Evolutionary conservation across 805 yeast genomes (phyloP).

Genomic region (Brettanomyces custersianus): DNA sequence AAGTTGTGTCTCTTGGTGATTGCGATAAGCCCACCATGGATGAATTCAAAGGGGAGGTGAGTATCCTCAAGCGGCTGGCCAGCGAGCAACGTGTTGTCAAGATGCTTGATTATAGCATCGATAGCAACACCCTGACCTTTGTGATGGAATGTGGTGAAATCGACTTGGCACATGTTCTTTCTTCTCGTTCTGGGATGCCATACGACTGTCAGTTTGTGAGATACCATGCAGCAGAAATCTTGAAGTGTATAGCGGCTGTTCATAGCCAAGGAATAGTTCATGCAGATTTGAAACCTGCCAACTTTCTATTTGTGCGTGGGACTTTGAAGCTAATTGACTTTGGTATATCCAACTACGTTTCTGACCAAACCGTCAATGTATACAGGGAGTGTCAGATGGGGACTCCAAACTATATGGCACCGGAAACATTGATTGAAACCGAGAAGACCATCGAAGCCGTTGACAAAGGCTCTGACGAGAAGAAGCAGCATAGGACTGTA

Average conservation of each 20-base stretch:
- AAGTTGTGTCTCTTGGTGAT: slow-evolving; percentile 72
- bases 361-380: slow-evolving; percentile 84
- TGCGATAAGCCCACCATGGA: slow-evolving; percentile 64
- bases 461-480: too few species aligned
- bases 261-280: slow-evolving; percentile 75
- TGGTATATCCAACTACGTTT: slow-evolving; percentile 92
- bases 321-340: slow-evolving; percentile 83
- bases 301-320: slow-evolving; percentile 76
- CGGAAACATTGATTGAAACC: slow-evolving; percentile 74
- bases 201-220: slow-evolving; percentile 73
- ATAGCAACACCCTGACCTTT: slow-evolving; percentile 52
- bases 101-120: slow-evolving; percentile 64
- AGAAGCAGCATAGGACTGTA: too few species aligned
- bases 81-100: slow-evolving; percentile 67
- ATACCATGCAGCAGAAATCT: slow-evolving; percentile 68
- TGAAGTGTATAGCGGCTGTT: slow-evolving; percentile 80
- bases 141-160: slow-evolving; percentile 95
- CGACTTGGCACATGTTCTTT: slow-evolving; percentile 76
- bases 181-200: slow-evolving; percentile 39
- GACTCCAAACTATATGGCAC: slow-evolving; percentile 97
- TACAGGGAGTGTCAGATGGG: slow-evolving; percentile 90
- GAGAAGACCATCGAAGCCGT: slow-evolving; percentile 20
- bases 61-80: slow-evolving; percentile 51
- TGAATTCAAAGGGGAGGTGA: slow-evolving; percentile 88
- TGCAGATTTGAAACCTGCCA: slow-evolving; percentile 46